phyloP scores from a whole-genome alignment of 2,329 filamentous ascomycete species.

The Plenodomus lindquistii region DNA sequence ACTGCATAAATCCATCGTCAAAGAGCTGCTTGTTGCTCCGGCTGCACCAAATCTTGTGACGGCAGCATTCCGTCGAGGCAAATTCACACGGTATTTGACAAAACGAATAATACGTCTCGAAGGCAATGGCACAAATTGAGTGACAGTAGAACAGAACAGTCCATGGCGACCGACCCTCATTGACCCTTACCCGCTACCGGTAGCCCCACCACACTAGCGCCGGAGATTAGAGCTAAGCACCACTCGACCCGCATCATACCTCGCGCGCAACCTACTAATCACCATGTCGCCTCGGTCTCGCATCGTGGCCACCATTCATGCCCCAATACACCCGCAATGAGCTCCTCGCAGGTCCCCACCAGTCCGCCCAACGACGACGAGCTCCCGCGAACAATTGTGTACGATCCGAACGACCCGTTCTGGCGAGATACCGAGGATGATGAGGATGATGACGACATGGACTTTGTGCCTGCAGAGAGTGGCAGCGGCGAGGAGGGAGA shows the following conservation, averaged over 20 bases:
- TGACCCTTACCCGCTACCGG: too few species aligned
- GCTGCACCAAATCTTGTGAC: too few species aligned
- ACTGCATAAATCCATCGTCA: too few species aligned
- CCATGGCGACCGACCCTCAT: too few species aligned
- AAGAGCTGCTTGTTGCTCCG: too few species aligned
- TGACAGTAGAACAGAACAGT: too few species aligned
- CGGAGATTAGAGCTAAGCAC: background rate
- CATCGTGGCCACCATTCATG: background rate
- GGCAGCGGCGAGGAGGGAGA: constrained; percentile 43
- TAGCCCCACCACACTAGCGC: background rate
- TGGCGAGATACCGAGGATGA: constrained; percentile 41
- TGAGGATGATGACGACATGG: constrained; percentile 54
- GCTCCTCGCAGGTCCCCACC: constrained; percentile 25
- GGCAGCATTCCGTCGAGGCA: too few species aligned
- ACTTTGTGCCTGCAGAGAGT: constrained; percentile 52
- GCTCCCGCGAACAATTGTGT: constrained; percentile 29
- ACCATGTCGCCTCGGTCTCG: background rate
- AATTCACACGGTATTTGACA: too few species aligned
- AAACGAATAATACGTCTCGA: too few species aligned
- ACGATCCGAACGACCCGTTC: constrained; percentile 40
- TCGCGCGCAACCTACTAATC: background rate
- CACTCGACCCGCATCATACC: background rate
- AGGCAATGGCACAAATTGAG: too few species aligned
- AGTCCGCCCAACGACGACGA: constrained; percentile 31
- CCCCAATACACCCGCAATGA: constrained; percentile 22